Evolutionary conservation across 495 filamentous ascomycete species (phyloP), one percentile per base, ranked within the genome.

Genomic region (Oleoguttula mirabilis): DNA sequence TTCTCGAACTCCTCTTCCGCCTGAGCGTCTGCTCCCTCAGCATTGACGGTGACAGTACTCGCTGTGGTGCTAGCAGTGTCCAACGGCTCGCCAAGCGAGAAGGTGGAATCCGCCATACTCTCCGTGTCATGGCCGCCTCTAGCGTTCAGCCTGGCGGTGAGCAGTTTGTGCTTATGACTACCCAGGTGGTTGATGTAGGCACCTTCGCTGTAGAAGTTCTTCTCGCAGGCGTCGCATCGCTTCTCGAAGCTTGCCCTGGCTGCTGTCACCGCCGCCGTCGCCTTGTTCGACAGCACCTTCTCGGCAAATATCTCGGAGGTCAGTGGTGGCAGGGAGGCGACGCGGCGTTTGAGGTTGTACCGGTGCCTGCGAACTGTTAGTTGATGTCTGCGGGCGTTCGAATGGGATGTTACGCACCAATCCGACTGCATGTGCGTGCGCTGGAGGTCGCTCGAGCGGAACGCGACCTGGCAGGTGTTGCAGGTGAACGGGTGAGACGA

Each of bases 391-490:
- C n/a, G n/a, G n/a, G n/a, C n/a, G n/a, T n/a, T n/a, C n/a, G n/a
- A n/a, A n/a, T 15, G 10, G n/a, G n/a, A n/a, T 32, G 42, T 36
- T 21, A 76, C 86, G 60, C 76, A 94, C 88, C 90, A 98, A 61
- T 98, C 90, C 52, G 76, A 85, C 54, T 87, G 85, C 87, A 96
- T 96, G 57, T 98, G 90, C 33, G 76, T 78, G 50, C 87, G 75
- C 61, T 98, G 90, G n/a, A 86, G 75, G 59, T 96, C 88, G 58
- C 80, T 81, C 58, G 80, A 82, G 53, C 88, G 79, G 65, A 95
- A 96, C 22, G 90, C 90, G 44, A 98, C 87, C 52, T 94, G 86
- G 54, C 90, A 98, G 22, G 88, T 84, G 66, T 98, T 98, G 73
- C 90, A 98, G 32, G 90, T 94, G 61, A 85, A 96, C 1, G 88